Conservation (phyloP, 2,329 filamentous ascomycete genomes). For the Pochonia chlamydosporia region DNA sequence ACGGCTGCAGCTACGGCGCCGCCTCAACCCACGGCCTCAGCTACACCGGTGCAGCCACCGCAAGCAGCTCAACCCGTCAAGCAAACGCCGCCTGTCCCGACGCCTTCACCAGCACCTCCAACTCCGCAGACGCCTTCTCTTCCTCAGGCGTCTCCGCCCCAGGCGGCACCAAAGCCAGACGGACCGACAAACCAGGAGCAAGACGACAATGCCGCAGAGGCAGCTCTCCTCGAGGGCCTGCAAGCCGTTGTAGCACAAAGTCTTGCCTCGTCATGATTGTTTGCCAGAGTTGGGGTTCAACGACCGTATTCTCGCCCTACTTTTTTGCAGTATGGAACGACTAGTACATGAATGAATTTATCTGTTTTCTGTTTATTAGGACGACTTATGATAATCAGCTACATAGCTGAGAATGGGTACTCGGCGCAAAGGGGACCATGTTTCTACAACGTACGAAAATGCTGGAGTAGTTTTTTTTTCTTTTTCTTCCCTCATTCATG, state of each 20-base stretch:
- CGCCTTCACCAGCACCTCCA: conserved; percentile 1
- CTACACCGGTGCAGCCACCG: background rate
- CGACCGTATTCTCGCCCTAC: too few relatives aligned
- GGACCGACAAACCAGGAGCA: conserved; percentile 12
- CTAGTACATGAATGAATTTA: background rate
- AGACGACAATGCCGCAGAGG: conserved; percentile 28
- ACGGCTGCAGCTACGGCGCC: background rate
- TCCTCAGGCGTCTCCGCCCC: conserved; percentile 11
- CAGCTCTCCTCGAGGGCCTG: conserved; percentile 27
- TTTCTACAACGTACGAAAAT: background rate
- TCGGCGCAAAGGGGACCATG: background rate
- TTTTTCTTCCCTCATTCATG: background rate
- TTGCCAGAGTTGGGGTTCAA: too few relatives aligned
- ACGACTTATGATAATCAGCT: conserved; percentile 1
- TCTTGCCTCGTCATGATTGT: conserved; percentile 11
- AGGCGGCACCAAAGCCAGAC: conserved; percentile 18
- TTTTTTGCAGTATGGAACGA: too few relatives aligned
- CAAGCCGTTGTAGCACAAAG: conserved; percentile 27
- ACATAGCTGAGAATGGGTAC: background rate
- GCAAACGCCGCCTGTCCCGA: background rate
- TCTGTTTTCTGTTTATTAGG: background rate
- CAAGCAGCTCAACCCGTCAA: background rate
- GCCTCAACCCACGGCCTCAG: background rate
- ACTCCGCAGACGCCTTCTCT: background rate
- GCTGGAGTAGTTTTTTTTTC: background rate